A percentile compares a stretch with the other conserved stretches of the same genome.
Conservation (phyloP, 225 moss, liverwort and hornwort species). For the Antitrichia curtipendula region DNA sequence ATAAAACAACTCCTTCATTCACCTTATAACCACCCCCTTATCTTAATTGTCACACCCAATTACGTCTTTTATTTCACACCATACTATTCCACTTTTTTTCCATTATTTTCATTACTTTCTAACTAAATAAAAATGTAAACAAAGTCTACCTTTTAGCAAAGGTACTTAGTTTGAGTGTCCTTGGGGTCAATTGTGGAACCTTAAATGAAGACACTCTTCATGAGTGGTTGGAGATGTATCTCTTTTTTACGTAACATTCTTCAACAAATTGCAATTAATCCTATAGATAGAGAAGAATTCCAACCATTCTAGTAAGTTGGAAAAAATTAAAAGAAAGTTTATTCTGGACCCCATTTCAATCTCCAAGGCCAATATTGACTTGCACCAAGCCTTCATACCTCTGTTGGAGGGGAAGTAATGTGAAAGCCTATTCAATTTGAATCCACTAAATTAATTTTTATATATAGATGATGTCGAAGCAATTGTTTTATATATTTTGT, state of each 20-base stretch:
- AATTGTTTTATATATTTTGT: background rate
- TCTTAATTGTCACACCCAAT: rapidly evolving
- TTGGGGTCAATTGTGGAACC: background rate
- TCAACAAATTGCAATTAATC: background rate
- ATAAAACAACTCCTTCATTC: background rate
- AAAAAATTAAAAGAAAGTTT: background rate
- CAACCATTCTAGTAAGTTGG: no score
- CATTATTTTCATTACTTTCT: background rate
- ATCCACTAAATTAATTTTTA: no score
- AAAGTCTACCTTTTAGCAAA: background rate
- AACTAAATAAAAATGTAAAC: background rate
- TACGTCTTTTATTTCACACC: background rate
- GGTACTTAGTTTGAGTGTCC: background rate
- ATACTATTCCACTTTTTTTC: background rate
- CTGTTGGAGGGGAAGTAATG: rapidly evolving
- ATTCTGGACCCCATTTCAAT: background rate
- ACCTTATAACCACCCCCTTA: rapidly evolving
- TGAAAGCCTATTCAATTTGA: rapidly evolving
- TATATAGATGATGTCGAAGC: background rate
- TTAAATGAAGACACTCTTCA: background rate
- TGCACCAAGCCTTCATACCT: background rate
- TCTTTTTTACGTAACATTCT: background rate
- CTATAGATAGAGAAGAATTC: rapidly evolving
- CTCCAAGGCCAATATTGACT: background rate
- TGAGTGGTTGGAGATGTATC: background rate